Conservation (phyloP, 805 yeast species). For the Candida sonorensis region DNA sequence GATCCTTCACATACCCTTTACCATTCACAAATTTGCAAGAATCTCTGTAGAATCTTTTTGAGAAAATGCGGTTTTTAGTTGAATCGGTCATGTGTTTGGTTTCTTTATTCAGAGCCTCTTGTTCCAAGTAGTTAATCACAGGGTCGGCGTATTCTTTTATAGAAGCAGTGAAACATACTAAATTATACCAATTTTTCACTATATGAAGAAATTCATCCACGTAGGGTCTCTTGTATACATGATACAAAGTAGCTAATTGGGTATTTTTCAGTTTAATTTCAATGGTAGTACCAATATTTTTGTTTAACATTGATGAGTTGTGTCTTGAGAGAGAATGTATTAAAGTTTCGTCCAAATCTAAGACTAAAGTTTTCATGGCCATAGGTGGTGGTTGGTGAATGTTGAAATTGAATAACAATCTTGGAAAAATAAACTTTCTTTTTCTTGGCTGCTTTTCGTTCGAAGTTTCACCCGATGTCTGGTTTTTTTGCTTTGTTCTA, state of each 20-base stretch:
- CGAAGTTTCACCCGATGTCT: too few relatives aligned
- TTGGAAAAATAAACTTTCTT: slow-evolving; percentile 28
- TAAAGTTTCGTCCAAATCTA: slow-evolving; percentile 91
- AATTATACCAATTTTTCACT: slow-evolving; percentile 79
- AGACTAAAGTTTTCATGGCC: slow-evolving; percentile 57
- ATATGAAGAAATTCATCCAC: slow-evolving; percentile 79
- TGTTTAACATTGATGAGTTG: slow-evolving; percentile 34
- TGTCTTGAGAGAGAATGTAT: slow-evolving; percentile 83
- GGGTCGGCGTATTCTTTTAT: slow-evolving; percentile 96
- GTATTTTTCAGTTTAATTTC: slow-evolving; percentile 64
- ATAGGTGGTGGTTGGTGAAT: slow-evolving; percentile 25
- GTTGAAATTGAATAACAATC: slow-evolving; percentile 27
- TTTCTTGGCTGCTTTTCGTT: slow-evolving; percentile 8
- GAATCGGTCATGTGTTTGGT: slow-evolving; percentile 10
- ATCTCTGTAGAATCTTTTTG: slow-evolving; percentile 63
- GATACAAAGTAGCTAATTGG: slow-evolving; percentile 73
- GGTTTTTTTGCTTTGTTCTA: too few relatives aligned
- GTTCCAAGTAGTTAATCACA: slow-evolving; percentile 85
- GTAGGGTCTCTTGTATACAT: slow-evolving; percentile 86
- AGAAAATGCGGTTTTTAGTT: slow-evolving; percentile 34
- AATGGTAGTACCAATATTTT: slow-evolving; percentile 58
- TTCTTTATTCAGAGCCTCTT: slow-evolving; percentile 35
- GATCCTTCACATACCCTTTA: slow-evolving; percentile 80
- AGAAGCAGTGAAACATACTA: slow-evolving; percentile 91
- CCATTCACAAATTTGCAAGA: slow-evolving; percentile 75